A percentile compares a stretch with the other conserved stretches of the same genome.
Evolutionary conservation across 1,284 basidiomycete species (phyloP).

Genomic region (Marasmius sp.): DNA sequence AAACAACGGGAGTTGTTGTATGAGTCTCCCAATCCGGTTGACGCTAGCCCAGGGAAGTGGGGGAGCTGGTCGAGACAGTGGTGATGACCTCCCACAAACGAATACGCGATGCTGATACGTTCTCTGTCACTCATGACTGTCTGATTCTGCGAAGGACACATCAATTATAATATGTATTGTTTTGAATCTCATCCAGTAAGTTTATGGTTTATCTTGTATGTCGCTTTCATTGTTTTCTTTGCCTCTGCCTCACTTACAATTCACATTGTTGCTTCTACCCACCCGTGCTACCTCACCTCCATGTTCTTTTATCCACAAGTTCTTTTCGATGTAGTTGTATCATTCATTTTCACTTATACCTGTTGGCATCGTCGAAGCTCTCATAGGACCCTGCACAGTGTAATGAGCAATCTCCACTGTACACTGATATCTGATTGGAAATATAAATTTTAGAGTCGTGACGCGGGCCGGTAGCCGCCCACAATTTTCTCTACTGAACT

Average conservation of each 20-base stretch:
- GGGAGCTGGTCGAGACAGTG: conserved; percentile 10
- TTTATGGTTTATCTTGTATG: not conserved
- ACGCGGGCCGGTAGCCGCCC: not conserved
- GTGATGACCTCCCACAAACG: not conserved
- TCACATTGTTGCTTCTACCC: not conserved
- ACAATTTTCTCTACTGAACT: not conserved
- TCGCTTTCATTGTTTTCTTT: not conserved
- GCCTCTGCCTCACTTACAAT: too few species aligned
- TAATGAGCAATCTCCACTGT: too few species aligned
- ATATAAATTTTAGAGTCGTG: not conserved
- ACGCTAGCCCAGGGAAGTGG: conserved; percentile 12
- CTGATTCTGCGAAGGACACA: not conserved
- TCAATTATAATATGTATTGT: not conserved
- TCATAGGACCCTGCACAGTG: too few species aligned
- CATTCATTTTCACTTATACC: not conserved
- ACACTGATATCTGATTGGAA: not conserved
- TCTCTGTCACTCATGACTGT: not conserved
- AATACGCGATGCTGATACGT: not conserved
- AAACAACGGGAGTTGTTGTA: conserved; percentile 50
- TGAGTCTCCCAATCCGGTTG: conserved; percentile 29
- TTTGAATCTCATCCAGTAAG: not conserved
- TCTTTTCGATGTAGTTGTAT: not conserved
- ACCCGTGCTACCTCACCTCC: not conserved
- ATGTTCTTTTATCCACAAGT: not conserved
- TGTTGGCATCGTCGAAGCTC: too few species aligned